phyloP scores from a whole-genome alignment of 1,139 yeast genomes.

The Hemisphaericaspora lyxosophila region DNA sequence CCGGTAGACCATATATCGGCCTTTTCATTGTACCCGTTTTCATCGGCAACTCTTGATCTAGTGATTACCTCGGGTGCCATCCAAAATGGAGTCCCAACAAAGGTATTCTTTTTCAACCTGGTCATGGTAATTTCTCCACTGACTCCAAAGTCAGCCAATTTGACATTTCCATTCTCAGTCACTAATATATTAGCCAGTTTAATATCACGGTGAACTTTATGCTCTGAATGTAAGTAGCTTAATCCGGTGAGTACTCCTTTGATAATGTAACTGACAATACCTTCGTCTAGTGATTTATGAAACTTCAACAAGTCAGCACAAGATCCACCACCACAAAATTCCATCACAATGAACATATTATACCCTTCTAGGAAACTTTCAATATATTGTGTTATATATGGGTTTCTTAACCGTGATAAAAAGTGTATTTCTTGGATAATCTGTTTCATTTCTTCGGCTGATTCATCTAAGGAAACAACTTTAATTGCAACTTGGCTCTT shows the following conservation, averaged over 20 bases:
- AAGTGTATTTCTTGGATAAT: slow-evolving; percentile 75
- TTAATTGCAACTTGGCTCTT: slow-evolving; percentile 60
- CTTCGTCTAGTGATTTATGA: slow-evolving; percentile 55
- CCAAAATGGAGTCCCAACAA: slow-evolving; percentile 92
- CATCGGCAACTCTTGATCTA: slow-evolving; percentile 19
- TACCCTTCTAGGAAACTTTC: slow-evolving; percentile 63
- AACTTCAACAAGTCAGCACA: slow-evolving; percentile 70
- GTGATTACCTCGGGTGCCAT: slow-evolving; percentile 88
- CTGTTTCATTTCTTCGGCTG: slow-evolving; percentile 65
- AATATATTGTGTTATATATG: slow-evolving; percentile 62
- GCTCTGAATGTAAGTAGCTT: slow-evolving; percentile 67
- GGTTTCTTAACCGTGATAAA: slow-evolving; percentile 62
- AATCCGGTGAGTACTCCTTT: slow-evolving; percentile 64
- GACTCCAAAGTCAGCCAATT: slow-evolving; percentile 85
- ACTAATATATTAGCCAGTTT: slow-evolving; percentile 80
- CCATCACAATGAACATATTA: slow-evolving; percentile 87
- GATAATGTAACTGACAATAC: slow-evolving; percentile 56
- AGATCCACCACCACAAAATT: slow-evolving; percentile 89
- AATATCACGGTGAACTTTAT: slow-evolving; percentile 80
- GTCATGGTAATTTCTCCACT: slow-evolving; percentile 75
- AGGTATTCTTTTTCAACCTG: slow-evolving; percentile 59
- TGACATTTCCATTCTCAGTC: slow-evolving; percentile 60
- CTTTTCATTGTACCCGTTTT: slow-evolving; percentile 66
- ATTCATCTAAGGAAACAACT: slow-evolving; percentile 71
- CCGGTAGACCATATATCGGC: slow-evolving; percentile 92